Base-by-base conservation (phyloP, 1,284 basidiomycete species). In the Amylostereum areolatum region DNA sequence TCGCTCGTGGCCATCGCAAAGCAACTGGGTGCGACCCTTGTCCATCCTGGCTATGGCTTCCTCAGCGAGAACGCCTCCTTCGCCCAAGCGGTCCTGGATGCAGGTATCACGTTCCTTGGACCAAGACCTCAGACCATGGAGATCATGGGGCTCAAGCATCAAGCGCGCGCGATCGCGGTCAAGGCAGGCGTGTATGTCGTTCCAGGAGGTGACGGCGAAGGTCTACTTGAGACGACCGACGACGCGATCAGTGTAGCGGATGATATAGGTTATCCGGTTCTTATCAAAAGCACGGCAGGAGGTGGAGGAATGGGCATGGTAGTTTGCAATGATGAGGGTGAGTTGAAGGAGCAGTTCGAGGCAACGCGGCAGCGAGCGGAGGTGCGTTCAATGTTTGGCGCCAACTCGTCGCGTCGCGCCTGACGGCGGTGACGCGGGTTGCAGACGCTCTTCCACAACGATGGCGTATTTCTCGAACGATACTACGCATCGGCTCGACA, bases 271-370 rank as follows among this genome's bases (percentile, higher is more conserved):
- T 86, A 72, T 59, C 86, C 82, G 0, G 69, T 85, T 9, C 79
- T 89, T 57, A 67, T 89, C 57, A 89, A 89, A 62, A 78, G 83
- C 4, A 81, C 80, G 0, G 81, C 78, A 0, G 86, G 85, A 5
- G 86, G 85, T 2, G 85, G 86, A 2, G 86, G 86, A 0, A 81
- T 85, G 74, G 85, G 85, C 6, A 73, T 88, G 55, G 71, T 75
- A 6, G 71, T 86, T 24, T 85, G 82, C 59, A 59, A 66, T 12
- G 58, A 66, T 39, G 68, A 70, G n/a, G 55, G 58, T 1, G 74
- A 76, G 41, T 61, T 83, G 18, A 53, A 50, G 4, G 58, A 59
- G 3, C 69, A 59, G 29, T 77, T 78, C 55, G 46, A 57, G 8
- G 46, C 57, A 10, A 74, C 73, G 8, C 69, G 62, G 51, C 64